Evolutionary conservation across 768 basidiomycete genomes (phyloP), one percentile per base, ranked within the genome.

Genomic region (Suillus fuscotomentosus): DNA sequence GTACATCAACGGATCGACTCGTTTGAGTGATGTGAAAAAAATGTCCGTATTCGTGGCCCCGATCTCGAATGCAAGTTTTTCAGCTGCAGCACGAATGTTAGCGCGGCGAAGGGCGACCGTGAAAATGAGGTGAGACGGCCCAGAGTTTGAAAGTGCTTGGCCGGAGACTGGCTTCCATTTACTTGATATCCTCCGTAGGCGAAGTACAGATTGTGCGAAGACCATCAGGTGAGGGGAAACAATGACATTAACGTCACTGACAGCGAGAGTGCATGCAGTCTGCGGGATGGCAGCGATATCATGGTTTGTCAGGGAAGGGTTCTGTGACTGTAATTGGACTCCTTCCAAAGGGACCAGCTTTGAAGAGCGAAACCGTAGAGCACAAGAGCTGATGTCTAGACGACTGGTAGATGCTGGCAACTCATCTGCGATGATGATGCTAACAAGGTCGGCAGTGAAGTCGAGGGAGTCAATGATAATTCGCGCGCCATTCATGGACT

Each of bases 51-150:
- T 74, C 3, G 79, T 75, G 31, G 84, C 70, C 17, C 83, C 83
- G 62, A 88, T 81, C 60, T 89, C 90, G 62, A 91, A 83, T 20
- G 85, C 78, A 36, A 93, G 78, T 69, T 87, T 91, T 70, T 89
- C 88, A 8, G 90, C 89, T 6, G 84, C 87, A 9, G 89, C 89
- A 62, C 82, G 84, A n/a, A 90, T 70, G 34, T 79, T 80, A 50
- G 89, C 67, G 9, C 72, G 78, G 8, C 75, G 78, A 56, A 88
- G 68, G 42, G 76, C 75, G 7, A 83, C 70, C 6, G 81, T 73
- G 14, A 83, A 50, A 60, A 86, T 81, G 8, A 70, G 45, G 51
- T 77, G 68, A 62, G 65, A 76, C 47, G 61, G 66, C 43, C 42
- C 22, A 47, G 7, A 56, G 24, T 27, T 50, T 9, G 27, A 3